A percentile compares a stretch with the other conserved stretches of the same genome.
Evolutionary conservation across 179 eudicot species (phyloP).

Genomic region (Silene noctiflora): DNA sequence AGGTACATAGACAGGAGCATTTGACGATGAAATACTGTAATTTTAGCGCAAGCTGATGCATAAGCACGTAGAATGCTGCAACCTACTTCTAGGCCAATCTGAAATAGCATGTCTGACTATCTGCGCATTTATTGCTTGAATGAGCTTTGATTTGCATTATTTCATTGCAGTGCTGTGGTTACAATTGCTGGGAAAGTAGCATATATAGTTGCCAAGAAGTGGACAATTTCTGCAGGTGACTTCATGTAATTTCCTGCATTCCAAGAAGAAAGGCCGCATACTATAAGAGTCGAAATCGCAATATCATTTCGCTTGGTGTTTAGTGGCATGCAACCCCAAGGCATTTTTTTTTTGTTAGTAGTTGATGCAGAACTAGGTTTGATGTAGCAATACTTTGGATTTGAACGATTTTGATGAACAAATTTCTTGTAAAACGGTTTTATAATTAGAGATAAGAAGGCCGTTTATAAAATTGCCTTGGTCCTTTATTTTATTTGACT

Average conservation of each 20-base stretch:
- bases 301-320: background rate
- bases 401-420: too few species aligned
- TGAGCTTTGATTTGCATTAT: background rate
- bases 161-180: background rate
- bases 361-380: background rate
- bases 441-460: too few species aligned
- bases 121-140: background rate
- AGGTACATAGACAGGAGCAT: background rate
- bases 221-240: background rate
- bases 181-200: too few species aligned
- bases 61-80: background rate
- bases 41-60: too few species aligned
- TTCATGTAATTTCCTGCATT: background rate
- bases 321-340: background rate
- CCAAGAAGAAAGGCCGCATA: background rate
- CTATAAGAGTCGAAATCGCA: too few species aligned
- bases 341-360: background rate
- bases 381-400: background rate
- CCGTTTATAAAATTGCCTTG: too few species aligned
- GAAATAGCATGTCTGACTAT: too few species aligned
- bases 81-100: too few species aligned
- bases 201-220: too few species aligned
- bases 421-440: too few species aligned
- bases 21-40: background rate
- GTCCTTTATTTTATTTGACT: too few species aligned